Evolutionary conservation across 305 asterid species (phyloP).

Genomic region (Caryopteris hybrid): DNA sequence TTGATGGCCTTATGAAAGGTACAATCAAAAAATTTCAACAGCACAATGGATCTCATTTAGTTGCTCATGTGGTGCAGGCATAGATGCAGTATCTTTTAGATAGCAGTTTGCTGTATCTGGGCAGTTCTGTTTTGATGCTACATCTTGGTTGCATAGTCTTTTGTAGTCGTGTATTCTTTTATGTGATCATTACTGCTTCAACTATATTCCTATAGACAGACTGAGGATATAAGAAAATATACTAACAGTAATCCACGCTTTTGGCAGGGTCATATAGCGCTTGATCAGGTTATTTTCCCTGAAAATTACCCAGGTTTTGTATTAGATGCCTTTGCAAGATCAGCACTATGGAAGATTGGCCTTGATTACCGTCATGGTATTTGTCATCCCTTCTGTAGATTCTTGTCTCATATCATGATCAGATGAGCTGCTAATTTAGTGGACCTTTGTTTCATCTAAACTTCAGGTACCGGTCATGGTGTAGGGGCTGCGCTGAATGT

Average conservation of each 20-base stretch:
- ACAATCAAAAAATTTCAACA: neutral
- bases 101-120: neutral
- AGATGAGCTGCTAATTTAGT: constrained; percentile 2
- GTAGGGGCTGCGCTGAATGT: constrained; percentile 99
- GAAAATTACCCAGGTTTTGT: constrained; percentile 96
- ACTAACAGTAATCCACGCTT: neutral
- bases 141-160: neutral
- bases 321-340: constrained; percentile 93
- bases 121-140: constrained; percentile 1
- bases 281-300: constrained; percentile 92
- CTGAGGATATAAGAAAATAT: neutral
- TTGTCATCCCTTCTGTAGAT: neutral
- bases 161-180: neutral
- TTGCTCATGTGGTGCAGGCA: neutral
- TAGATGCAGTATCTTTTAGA: neutral
- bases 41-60: neutral
- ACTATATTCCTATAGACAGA: neutral
- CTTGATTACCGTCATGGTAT: constrained; percentile 98
- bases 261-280: constrained; percentile 95
- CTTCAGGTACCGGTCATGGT: constrained; percentile 95
- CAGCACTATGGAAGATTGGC: constrained; percentile 94
- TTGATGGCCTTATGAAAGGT: neutral
- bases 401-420: neutral
- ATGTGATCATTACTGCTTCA: neutral
- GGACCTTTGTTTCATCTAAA: constrained; percentile 1